phyloP scores from a whole-genome alignment of 768 basidiomycete species.

The Naematelia aurantialba region DNA sequence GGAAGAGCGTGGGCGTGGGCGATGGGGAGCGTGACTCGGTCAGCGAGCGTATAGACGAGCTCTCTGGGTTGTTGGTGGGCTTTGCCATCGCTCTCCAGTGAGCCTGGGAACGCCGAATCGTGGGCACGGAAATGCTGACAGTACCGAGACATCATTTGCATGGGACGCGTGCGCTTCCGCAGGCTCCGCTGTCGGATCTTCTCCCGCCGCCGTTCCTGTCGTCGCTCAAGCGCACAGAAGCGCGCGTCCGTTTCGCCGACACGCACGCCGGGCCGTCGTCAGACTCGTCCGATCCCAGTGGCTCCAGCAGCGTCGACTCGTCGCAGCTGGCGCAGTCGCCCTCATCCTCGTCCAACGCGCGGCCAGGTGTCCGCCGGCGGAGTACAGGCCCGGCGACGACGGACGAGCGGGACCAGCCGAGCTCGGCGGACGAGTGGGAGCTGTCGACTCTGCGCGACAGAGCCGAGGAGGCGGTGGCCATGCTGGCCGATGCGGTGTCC shows the following conservation, averaged over 20 bases:
- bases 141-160: constrained; percentile 44
- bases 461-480: constrained; percentile 35
- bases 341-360: constrained; percentile 1
- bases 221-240: constrained; percentile 43
- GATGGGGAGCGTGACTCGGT: constrained; percentile 14
- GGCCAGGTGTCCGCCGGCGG: constrained; percentile 34
- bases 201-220: constrained; percentile 44
- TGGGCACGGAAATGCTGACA: background rate
- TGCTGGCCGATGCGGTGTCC: constrained; percentile 27
- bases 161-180: constrained; percentile 35
- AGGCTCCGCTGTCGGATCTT: constrained; percentile 47
- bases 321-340: background rate
- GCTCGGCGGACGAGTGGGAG: constrained; percentile 35
- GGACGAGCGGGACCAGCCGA: constrained; percentile 15
- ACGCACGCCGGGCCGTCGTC: constrained; percentile 27
- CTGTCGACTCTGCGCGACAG: constrained; percentile 21
- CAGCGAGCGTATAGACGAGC: constrained; percentile 34
- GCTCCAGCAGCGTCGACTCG: background rate
- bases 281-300: background rate
- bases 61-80: constrained; percentile 38
- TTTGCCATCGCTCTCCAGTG: constrained; percentile 49
- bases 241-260: constrained; percentile 45
- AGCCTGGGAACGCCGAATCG: constrained; percentile 4
- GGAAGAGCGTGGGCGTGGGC: background rate
- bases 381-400: constrained; percentile 31